These are phyloP conservation scores for Akanthomyces dipterigenus DNA, from an alignment of 2,329 filamentous ascomycete species.

Conservation along the genomic window DNA sequence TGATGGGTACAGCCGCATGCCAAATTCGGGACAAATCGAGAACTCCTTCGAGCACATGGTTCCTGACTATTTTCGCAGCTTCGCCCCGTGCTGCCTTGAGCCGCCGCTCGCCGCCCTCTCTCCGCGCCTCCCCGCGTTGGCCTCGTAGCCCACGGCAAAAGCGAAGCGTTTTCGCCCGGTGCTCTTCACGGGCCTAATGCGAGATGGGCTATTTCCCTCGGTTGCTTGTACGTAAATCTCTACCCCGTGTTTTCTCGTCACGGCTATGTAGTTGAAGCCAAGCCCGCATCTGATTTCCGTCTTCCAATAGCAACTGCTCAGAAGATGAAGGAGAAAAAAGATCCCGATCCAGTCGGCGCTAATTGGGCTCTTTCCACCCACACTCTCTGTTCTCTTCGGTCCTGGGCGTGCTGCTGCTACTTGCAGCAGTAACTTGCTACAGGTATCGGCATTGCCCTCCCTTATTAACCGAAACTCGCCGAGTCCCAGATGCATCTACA, in stretches of 20 bases:
- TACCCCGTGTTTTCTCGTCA: constrained; percentile 11
- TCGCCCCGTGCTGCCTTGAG: constrained; percentile 4
- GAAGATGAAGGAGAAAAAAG: background rate
- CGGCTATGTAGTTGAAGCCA: background rate
- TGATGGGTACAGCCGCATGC: constrained; percentile 2
- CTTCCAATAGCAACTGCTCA: background rate
- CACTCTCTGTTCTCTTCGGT: background rate
- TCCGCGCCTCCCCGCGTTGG: constrained; percentile 7
- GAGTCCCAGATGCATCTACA: constrained; percentile 6
- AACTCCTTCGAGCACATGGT: constrained; percentile 3
- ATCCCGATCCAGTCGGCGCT: constrained; percentile 3
- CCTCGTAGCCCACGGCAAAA: background rate
- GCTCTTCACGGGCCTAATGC: constrained; percentile 1
- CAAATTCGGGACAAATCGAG: constrained; percentile 9
- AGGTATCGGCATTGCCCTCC: background rate
- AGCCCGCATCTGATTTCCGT: background rate
- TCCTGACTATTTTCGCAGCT: constrained; percentile 14
- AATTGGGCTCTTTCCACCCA: background rate
- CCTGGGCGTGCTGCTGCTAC: background rate
- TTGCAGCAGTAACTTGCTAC: too few relatives aligned
- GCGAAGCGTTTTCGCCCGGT: constrained; percentile 10
- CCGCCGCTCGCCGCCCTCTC: constrained; percentile 9
- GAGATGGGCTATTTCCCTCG: constrained; percentile 6
- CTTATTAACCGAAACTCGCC: constrained; percentile 10
- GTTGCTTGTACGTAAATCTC: constrained; percentile 9